Evolutionary conservation across 352 stramenopile genomes (phyloP).

Genomic region (Phytopythium litorale): DNA sequence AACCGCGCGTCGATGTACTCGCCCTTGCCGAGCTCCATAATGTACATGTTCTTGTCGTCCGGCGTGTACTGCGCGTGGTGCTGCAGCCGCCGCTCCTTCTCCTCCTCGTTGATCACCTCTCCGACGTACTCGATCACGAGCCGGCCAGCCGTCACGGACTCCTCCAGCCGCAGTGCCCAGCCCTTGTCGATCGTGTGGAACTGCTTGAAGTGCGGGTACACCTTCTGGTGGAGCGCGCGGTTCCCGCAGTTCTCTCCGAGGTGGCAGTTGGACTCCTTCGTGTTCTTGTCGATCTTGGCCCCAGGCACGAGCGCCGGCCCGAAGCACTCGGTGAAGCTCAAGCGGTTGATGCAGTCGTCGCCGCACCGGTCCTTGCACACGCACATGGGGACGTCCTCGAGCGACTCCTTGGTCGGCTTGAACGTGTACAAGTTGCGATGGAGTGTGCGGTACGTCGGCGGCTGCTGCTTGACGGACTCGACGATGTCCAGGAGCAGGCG

Average conservation of each 20-base stretch:
- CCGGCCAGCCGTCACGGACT: constrained; percentile 77
- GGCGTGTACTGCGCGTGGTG: constrained; percentile 84
- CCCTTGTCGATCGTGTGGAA: constrained; percentile 88
- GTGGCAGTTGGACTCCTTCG: constrained; percentile 87
- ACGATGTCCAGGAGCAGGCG: constrained; percentile 62
- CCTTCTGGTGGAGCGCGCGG: constrained; percentile 80
- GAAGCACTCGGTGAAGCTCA: constrained; percentile 92
- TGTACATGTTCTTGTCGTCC: constrained; percentile 96
- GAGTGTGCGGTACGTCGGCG: constrained; percentile 74
- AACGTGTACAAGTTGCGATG: constrained; percentile 84
- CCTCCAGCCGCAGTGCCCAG: constrained; percentile 85
- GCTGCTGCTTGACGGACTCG: constrained; percentile 69
- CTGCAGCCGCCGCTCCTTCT: constrained; percentile 86
- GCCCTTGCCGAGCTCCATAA: constrained; percentile 91
- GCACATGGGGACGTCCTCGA: constrained; percentile 79
- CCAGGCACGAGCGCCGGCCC: constrained; percentile 56
- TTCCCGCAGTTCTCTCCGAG: constrained; percentile 91
- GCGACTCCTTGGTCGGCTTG: constrained; percentile 67
- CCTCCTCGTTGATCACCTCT: constrained; percentile 92
- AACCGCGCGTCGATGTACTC: constrained; percentile 95
- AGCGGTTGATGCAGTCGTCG: constrained; percentile 93
- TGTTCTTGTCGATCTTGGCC: constrained; percentile 69
- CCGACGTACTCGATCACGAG: constrained; percentile 95
- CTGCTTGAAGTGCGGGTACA: constrained; percentile 67
- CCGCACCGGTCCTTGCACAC: constrained; percentile 74